Evolutionary conservation across 257 asterid genomes (phyloP).

Genomic region (Gardenia jasminoides): DNA sequence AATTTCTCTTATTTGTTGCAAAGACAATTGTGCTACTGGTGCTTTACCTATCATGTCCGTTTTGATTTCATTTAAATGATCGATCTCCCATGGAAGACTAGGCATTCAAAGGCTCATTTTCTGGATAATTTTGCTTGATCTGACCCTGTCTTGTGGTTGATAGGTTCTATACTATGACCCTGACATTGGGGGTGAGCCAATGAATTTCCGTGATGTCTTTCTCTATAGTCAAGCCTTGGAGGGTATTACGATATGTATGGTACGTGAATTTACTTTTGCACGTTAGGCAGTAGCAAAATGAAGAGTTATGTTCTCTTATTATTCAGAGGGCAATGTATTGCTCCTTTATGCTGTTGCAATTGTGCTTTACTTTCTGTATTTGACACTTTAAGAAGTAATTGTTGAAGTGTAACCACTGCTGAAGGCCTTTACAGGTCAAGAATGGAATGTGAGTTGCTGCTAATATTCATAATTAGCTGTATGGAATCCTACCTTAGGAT

Average conservation of each 20-base stretch:
- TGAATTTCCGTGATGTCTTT: constrained; percentile 80
- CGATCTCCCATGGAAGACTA: background rate
- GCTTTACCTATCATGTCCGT: background rate
- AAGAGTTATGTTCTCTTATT: background rate
- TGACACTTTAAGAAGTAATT: constrained; percentile 3
- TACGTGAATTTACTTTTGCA: constrained; percentile 30
- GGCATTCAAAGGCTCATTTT: background rate
- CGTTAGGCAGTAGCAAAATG: background rate
- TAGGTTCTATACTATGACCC: constrained; percentile 85
- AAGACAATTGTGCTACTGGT: background rate
- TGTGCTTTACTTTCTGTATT: background rate
- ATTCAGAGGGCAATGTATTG: background rate
- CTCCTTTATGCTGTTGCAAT: constrained; percentile 8
- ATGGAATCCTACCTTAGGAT: background rate
- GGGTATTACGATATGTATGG: constrained; percentile 92
- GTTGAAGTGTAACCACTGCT: background rate
- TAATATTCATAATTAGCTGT: background rate
- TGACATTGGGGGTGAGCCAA: constrained; percentile 76
- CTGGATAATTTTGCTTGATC: constrained; percentile 4
- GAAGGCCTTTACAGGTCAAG: background rate
- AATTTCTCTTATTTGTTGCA: background rate
- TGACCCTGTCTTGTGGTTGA: constrained; percentile 25
- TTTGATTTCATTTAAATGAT: background rate
- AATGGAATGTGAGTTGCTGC: background rate
- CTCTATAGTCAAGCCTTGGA: constrained; percentile 97